These are phyloP conservation scores for Hypomyces rosellus DNA, from an alignment of 2,329 filamentous ascomycete species.

Conservation along the genomic window DNA sequence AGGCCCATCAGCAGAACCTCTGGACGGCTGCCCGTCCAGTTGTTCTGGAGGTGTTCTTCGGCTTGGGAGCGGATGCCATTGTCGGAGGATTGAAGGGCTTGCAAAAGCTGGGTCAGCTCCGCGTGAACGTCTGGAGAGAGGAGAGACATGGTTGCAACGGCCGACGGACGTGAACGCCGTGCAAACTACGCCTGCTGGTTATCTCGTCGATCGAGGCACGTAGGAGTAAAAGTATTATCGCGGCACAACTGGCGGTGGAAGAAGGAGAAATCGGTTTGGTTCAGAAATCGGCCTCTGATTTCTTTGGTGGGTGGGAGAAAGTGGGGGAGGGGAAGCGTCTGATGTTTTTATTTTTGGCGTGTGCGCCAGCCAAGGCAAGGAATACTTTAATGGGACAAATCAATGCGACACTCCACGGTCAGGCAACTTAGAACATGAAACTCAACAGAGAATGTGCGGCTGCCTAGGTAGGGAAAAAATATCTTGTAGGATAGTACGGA, in stretches of 20 bases:
- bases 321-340: conserved; percentile 19
- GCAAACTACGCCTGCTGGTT: conserved; percentile 14
- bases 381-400: neutral
- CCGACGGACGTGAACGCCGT: conserved; percentile 18
- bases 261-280: conserved; percentile 4
- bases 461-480: neutral
- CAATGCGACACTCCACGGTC: neutral
- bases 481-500: neutral
- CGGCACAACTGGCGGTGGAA: conserved; percentile 9
- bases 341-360: conserved; percentile 5
- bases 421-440: neutral
- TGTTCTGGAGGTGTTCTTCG: conserved; percentile 83
- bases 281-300: conserved; percentile 6
- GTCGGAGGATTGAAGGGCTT: conserved; percentile 82
- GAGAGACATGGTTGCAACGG: conserved; percentile 58
- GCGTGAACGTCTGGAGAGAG: conserved; percentile 77
- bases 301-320: conserved; percentile 19
- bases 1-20: conserved; percentile 90
- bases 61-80: conserved; percentile 79
- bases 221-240: conserved; percentile 3
- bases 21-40: conserved; percentile 77
- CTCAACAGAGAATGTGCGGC: neutral
- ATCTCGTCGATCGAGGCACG: conserved; percentile 10
- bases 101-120: conserved; percentile 79
- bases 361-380: neutral